These are phyloP conservation scores for Starmerella scarabaei DNA, from an alignment of 805 yeast genomes.

Conservation along the genomic window DNA sequence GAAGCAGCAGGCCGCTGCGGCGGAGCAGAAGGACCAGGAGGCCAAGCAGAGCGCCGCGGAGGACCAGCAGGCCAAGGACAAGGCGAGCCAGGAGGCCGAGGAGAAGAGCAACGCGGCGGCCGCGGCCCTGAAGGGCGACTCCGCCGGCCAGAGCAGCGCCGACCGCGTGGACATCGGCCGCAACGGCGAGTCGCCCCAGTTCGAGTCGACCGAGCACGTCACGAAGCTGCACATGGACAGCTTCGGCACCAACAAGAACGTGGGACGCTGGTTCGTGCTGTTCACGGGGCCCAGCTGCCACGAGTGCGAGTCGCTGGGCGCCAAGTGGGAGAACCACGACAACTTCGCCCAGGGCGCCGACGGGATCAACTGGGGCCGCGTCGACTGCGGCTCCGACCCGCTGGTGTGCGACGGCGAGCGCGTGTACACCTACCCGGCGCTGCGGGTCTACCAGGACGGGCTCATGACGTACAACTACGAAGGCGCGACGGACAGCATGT, in stretches of 20 bases:
- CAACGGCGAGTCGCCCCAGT: background rate
- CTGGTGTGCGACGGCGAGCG: slow-evolving; percentile 10
- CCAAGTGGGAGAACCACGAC: slow-evolving; percentile 14
- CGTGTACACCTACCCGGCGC: slow-evolving; percentile 9
- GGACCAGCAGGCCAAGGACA: background rate
- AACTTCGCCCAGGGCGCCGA: slow-evolving; percentile 7
- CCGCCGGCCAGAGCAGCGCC: background rate
- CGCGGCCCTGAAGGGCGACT: background rate
- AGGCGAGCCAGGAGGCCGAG: background rate
- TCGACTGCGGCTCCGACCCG: slow-evolving; percentile 11
- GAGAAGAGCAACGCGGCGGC: background rate
- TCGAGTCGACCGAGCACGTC: background rate
- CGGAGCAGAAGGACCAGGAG: background rate
- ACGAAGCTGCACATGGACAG: slow-evolving; percentile 1
- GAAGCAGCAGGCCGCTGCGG: background rate
- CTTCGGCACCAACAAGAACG: slow-evolving; percentile 8
- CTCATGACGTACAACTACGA: slow-evolving; percentile 7
- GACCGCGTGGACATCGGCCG: background rate
- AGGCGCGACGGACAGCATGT: slow-evolving; percentile 7
- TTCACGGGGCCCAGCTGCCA: slow-evolving; percentile 8
- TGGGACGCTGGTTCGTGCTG: slow-evolving; percentile 16
- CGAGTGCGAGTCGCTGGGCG: slow-evolving; percentile 7
- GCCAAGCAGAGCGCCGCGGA: background rate
- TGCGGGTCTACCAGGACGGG: slow-evolving; percentile 17
- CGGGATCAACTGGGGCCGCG: slow-evolving; percentile 12